These are phyloP conservation scores for Colletotrichum cereale DNA, from an alignment of 2,329 filamentous ascomycete genomes.

Conservation along the genomic window DNA sequence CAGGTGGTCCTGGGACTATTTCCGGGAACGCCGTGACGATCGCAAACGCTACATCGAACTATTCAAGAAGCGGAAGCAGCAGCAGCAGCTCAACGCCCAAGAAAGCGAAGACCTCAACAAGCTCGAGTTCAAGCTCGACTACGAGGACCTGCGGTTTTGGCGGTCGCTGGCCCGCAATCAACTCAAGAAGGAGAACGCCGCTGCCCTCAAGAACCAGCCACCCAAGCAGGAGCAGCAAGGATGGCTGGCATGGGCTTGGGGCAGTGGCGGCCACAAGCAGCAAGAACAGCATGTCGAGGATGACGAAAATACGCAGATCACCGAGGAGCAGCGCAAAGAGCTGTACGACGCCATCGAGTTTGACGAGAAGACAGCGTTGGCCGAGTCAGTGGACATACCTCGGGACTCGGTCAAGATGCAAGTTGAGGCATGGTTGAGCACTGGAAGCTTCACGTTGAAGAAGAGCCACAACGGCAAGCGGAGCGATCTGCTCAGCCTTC, in stretches of 20 bases:
- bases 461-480: constrained; percentile 83
- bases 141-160: constrained; percentile 98
- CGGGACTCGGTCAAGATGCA: constrained; percentile 94
- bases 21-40: constrained; percentile 92
- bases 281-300: constrained; percentile 70
- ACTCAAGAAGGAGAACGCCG: constrained; percentile 93
- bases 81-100: constrained; percentile 75
- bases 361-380: constrained; percentile 93
- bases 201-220: constrained; percentile 77
- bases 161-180: constrained; percentile 93
- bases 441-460: constrained; percentile 94
- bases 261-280: constrained; percentile 75
- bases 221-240: constrained; percentile 77
- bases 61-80: constrained; percentile 93
- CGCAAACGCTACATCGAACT: constrained; percentile 89
- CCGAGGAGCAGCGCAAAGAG: constrained; percentile 95
- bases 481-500: constrained; percentile 86
- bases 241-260: constrained; percentile 93
- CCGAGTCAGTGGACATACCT: constrained; percentile 89
- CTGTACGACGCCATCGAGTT: constrained; percentile 98
- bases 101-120: constrained; percentile 80
- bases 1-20: constrained; percentile 96
- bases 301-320: constrained; percentile 86
- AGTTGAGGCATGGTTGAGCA: constrained; percentile 91
- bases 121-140: constrained; percentile 88